Evolutionary conservation across 768 basidiomycete genomes (phyloP).

Genomic region (Panellus pusillus): DNA sequence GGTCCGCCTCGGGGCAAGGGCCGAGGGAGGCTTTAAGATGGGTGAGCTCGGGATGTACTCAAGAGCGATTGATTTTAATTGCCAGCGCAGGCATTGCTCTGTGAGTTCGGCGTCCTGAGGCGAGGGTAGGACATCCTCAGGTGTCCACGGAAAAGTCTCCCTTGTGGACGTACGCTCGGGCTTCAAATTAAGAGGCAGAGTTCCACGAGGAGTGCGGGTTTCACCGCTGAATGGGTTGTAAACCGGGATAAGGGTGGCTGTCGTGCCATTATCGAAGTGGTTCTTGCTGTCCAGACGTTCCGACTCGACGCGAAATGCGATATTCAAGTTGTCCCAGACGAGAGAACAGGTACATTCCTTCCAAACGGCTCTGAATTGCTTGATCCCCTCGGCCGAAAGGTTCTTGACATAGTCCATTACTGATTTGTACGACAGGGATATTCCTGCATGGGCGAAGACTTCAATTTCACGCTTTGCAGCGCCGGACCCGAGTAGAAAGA

Average conservation of each 20-base stretch:
- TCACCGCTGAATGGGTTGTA: conserved; percentile 13
- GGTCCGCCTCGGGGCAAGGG: conserved; percentile 4
- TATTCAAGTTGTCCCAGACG: conserved; percentile 34
- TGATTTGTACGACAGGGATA: conserved; percentile 4
- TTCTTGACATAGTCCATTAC: conserved; percentile 2
- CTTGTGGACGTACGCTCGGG: not conserved
- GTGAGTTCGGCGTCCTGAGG: not conserved
- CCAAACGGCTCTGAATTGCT: conserved; percentile 19
- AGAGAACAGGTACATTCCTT: conserved; percentile 18
- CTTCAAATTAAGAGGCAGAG: conserved; percentile 5
- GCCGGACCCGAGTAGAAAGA: too few relatives aligned
- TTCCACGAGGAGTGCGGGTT: conserved; percentile 11
- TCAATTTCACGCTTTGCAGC: conserved; percentile 11
- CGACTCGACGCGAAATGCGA: conserved; percentile 27
- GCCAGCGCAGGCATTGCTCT: not conserved
- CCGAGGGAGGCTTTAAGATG: conserved; percentile 2
- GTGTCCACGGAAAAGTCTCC: not conserved
- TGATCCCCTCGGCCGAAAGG: conserved; percentile 4
- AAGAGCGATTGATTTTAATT: conserved; percentile 9
- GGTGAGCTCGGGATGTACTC: conserved; percentile 4
- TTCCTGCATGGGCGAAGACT: conserved; percentile 13
- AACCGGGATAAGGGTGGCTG: conserved; percentile 26
- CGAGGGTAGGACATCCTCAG: conserved; percentile 3
- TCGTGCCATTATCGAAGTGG: too few relatives aligned
- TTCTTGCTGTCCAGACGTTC: conserved; percentile 25